A percentile compares a stretch with the other conserved stretches of the same genome.
These are phyloP conservation scores for Hypomyces perniciosus DNA, from an alignment of 2,329 filamentous ascomycete genomes.

Conservation along the genomic window DNA sequence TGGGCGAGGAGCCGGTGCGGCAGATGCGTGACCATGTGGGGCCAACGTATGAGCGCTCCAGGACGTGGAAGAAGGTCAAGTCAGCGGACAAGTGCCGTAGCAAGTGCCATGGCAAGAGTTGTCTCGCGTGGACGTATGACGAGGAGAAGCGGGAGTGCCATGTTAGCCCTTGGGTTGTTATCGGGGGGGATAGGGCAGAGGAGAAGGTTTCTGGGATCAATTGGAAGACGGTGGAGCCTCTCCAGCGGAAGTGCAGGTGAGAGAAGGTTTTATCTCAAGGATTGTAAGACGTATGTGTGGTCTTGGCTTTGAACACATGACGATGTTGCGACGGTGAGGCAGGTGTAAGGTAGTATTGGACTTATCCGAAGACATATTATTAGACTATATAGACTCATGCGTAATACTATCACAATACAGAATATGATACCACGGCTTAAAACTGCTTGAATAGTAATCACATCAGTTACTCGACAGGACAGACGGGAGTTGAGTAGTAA, in stretches of 20 bases:
- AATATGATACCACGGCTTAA: too few relatives aligned
- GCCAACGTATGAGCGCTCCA: conserved; percentile 38
- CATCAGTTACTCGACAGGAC: too few relatives aligned
- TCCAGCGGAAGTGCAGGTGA: conserved; percentile 20
- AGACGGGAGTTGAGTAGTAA: too few relatives aligned
- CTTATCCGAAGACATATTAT: too few relatives aligned
- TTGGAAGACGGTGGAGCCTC: conserved; percentile 23
- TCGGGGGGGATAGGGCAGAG: conserved; percentile 29
- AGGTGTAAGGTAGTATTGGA: too few relatives aligned
- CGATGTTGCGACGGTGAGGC: too few relatives aligned
- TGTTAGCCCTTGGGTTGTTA: conserved; percentile 44
- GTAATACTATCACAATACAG: too few relatives aligned
- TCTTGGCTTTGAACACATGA: background rate
- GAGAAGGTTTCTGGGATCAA: conserved; percentile 28
- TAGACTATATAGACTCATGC: too few relatives aligned
- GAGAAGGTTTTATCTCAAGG: background rate
- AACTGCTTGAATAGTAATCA: too few relatives aligned
- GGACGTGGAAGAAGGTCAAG: conserved; percentile 30
- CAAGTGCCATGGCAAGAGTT: conserved; percentile 37
- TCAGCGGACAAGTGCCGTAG: conserved; percentile 38
- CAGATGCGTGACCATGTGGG: conserved; percentile 45
- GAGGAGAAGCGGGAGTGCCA: conserved; percentile 34
- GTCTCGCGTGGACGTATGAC: conserved; percentile 49
- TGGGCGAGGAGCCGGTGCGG: conserved; percentile 32
- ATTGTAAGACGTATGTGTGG: background rate